Base-by-base conservation (phyloP, 2,329 filamentous ascomycete species). In the Nectriaceae sp. region DNA sequence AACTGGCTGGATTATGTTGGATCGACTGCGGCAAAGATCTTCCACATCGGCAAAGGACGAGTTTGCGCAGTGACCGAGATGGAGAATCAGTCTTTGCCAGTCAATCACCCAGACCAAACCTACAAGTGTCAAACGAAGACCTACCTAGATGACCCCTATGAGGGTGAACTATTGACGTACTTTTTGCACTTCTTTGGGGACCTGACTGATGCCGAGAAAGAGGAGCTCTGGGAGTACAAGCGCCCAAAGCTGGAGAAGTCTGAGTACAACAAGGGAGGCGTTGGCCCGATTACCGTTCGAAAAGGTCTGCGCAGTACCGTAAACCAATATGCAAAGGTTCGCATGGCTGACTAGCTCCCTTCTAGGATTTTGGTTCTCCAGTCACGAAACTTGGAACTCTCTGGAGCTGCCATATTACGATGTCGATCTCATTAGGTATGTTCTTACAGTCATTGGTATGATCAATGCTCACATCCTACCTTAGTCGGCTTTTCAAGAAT, bases 351-450 rank as follows among this genome's bases (percentile, higher is more conserved):
- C 26, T 8, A 31, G 8, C 26, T 31, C 3, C 11, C 5, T 11
- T 10, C 0, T 36, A 65, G 68, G 71, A 13, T 73, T 62, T 40
- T 72, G 70, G 70, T 73, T 74, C 54, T 72, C 70, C 6, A 65
- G 62, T 31, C 70, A 73, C 33, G 70, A 75, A 42, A 66, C 64
- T 3, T 73, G 71, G 70, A 75, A 74, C 35, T 65, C 70, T 4
- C 54, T 75, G 19, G 66, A 74, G 57, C 61, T 74, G 51, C 72
- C 72, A 0, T 74, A 74, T 47, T 70, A 67, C 43, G 71, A 74
- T 35, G 60, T 74, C 19, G 65, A 71, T 20, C 64, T 74, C 37
- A 62, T 74, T 11, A 60, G 61, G 69, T 65, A 53, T 54, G 59
- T n/a, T 16, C 8, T 31, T 8, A 31, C 11, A 31, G 26, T 37